Base-by-base conservation (phyloP, 2,329 filamentous ascomycete species). In the Leptodontidium sp. region DNA sequence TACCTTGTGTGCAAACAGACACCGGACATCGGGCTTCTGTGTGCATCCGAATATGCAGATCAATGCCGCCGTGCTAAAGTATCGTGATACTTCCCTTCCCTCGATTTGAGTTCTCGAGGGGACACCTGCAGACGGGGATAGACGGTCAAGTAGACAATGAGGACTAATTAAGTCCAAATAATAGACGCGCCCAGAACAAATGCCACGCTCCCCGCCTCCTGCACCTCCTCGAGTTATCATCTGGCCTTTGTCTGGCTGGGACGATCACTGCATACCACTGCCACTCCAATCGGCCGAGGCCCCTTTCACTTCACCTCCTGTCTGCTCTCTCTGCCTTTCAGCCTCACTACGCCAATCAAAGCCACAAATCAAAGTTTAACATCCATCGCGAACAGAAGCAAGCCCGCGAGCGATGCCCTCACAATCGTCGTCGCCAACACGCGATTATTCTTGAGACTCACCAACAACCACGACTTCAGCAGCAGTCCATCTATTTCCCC, bases 231-330 rank as follows among this genome's bases (percentile, higher is more conserved):
- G 29, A 32, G 29, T 32, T 32, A 32, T 6, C 29, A 40, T 40
- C 38, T 14, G 21, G 55, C 55, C 6, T 59, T 38, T 59, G 35
- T n/a, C 38, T 43, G 38, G 35, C 21, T 17, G n/a, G 29, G 21
- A 24, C n/a, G 12, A n/a, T n/a, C 21, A 21, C n/a, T n/a, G 2
- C n/a, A 3, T 3, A 8, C 7, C 47, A 49, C 21, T n/a, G 6
- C 21, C 35, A 40, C 55, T 43, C 55, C 57, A 59, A 59, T 59
- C 35, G 35, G 35, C 57, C 57, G 21, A 45, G 35, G 38, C 43
- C 35, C 52, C 4, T 35, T 29, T 17, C 24, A 14, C 17, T 29
- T 17, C 24, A 14, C 17, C 21, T 49, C 26, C 29, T 6, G 29
- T 32, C 29, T 32, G 29, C 4, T 4, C 29, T 32, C 29, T 32